Base-by-base conservation (phyloP, 176 grass and related monocot species). In the Hsuehochloa calcarea region DNA sequence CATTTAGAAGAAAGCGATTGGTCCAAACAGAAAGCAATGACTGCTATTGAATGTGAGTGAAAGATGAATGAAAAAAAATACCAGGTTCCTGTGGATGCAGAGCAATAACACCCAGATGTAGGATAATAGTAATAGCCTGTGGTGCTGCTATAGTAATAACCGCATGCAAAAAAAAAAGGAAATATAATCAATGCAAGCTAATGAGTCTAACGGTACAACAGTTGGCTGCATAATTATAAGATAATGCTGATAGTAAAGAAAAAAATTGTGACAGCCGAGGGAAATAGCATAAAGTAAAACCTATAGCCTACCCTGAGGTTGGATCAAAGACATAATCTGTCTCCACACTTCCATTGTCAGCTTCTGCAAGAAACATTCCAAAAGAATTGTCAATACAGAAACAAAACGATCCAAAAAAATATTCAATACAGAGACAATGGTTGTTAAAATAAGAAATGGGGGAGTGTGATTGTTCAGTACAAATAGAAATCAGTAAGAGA, bases 141-240 rank as follows among this genome's bases (percentile, higher is more conserved):
- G 45, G 81, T 99, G 77, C 88, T 96, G 74, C 90, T 99, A 74
- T 96, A 99, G 84, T 94, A 99, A 85, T 92, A 99, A 73, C 96
- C 96, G 77, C 58, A 93, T 59, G 25, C 44, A 74, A 87, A 77
- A 23, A 17, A 5, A 82, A 77, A 79, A 62, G 15, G 13, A 80
- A 65, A 78, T 44, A 54, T 17, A 65, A 83, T 80, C 31, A 85
- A 69, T 10, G 70, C 23, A 81, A 37, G 20, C 17, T 75, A 41
- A 82, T 25, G n/a, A 71, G 62, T 73, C 7, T 22, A 84, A 85
- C 38, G 49, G 44, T 80, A 81, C 6, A 17, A 66, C 13, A 69
- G 78, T 59, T 15, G 27, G 16, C 17, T 20, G 59, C 19, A 13
- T 15, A 72, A 49, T 52, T 64, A 62, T 71, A 39, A 46, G 19